phyloP scores from a whole-genome alignment of 805 yeast species.

The Kazachstania bromeliacearum region DNA sequence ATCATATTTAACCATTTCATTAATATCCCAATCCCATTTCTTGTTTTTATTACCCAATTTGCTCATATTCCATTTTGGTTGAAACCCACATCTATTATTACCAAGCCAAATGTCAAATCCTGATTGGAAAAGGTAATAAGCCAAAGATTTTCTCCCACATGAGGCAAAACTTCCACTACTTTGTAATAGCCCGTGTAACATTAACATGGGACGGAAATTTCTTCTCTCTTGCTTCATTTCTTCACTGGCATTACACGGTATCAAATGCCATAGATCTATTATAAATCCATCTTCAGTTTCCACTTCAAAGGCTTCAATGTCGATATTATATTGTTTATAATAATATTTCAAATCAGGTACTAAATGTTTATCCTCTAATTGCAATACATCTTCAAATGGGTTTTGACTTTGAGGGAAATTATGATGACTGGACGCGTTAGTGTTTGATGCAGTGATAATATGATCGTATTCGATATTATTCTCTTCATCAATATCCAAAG shows the following conservation, averaged over 20 bases:
- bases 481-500: conserved; percentile 16
- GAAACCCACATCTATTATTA: conserved; percentile 80
- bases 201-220: conserved; percentile 46
- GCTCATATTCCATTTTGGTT: conserved; percentile 48
- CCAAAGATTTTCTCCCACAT: conserved; percentile 72
- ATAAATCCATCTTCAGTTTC: conserved; percentile 75
- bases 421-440: not conserved
- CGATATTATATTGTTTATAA: conserved; percentile 50
- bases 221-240: conserved; percentile 8
- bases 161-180: conserved; percentile 81
- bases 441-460: conserved; percentile 15
- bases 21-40: conserved; percentile 92
- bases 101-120: conserved; percentile 91
- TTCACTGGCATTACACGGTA: conserved; percentile 2
- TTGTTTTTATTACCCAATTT: conserved; percentile 11
- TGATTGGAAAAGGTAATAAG: conserved; percentile 40
- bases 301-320: conserved; percentile 48
- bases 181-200: conserved; percentile 82
- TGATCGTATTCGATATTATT: conserved; percentile 26
- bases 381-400: conserved; percentile 21
- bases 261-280: conserved; percentile 48
- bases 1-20: conserved; percentile 74
- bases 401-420: conserved; percentile 11
- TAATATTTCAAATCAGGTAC: conserved; percentile 58
- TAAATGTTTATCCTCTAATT: conserved; percentile 27